Conservation (phyloP, 257 asterid genomes). For the Marsdenia floribunda region DNA sequence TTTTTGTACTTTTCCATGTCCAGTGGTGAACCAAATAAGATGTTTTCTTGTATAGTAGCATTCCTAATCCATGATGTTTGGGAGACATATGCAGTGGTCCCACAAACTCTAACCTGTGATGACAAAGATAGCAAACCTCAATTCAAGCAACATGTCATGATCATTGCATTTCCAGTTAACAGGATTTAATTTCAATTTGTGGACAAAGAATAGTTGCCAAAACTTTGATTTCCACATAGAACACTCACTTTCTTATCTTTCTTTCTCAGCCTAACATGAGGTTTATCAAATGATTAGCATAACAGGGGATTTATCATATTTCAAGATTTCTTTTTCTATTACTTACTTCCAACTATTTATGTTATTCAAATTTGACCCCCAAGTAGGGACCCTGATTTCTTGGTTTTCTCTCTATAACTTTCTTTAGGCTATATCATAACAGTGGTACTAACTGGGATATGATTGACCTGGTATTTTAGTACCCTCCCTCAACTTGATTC, state of each 20-base stretch:
- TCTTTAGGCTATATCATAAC: neutral
- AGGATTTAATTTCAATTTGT: neutral
- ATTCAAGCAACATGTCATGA: neutral
- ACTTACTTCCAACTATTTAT: neutral
- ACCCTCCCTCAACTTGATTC: neutral
- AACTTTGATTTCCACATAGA: neutral
- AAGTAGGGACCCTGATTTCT: neutral
- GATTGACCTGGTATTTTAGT: neutral
- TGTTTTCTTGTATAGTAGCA: constrained; percentile 62
- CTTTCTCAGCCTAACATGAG: neutral
- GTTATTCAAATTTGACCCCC: neutral
- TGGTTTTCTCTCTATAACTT: neutral
- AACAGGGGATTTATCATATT: neutral
- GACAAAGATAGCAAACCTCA: neutral
- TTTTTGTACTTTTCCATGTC: constrained; percentile 42
- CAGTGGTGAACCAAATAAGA: constrained; percentile 65
- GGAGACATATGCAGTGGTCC: constrained; percentile 66
- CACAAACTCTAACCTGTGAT: constrained; percentile 57
- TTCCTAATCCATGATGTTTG: constrained; percentile 78
- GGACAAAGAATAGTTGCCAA: too few relatives aligned
- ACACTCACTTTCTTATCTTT: neutral
- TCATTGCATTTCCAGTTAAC: neutral
- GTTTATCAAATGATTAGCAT: neutral
- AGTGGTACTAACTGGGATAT: neutral
- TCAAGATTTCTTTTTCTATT: neutral